Conservation (phyloP, 768 basidiomycete genomes). For the Boletus vinaceobasis region DNA sequence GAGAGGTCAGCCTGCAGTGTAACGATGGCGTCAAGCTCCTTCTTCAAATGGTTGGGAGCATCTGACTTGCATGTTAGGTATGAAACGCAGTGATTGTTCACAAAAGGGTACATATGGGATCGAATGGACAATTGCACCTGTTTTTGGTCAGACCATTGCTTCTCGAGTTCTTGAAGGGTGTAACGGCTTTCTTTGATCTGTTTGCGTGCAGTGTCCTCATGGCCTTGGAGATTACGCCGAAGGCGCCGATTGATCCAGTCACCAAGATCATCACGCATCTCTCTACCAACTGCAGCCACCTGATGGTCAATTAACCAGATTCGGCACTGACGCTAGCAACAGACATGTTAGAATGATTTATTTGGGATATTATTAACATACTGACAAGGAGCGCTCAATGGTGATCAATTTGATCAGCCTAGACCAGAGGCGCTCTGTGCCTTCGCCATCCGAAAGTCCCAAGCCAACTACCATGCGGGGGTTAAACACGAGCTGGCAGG, state of each 20-base stretch:
- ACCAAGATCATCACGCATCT: neutral
- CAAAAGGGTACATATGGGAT: neutral
- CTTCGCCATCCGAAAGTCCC: neutral
- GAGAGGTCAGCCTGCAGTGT: too few relatives aligned
- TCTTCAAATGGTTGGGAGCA: neutral
- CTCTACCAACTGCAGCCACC: neutral
- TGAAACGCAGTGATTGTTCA: neutral
- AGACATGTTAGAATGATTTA: too few relatives aligned
- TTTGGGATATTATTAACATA: neutral
- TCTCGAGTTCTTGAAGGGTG: neutral
- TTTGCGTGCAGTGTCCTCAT: neutral
- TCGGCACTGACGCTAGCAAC: neutral
- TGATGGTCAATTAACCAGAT: neutral
- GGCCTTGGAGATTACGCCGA: neutral
- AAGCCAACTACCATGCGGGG: neutral
- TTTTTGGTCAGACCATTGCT: neutral
- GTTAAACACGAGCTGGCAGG: neutral
- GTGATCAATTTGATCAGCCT: neutral
- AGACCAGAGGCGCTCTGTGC: neutral
- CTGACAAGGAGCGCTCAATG: neutral
- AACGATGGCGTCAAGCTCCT: neutral
- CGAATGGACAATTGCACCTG: neutral
- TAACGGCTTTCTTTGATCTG: neutral
- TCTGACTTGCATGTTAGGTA: neutral
- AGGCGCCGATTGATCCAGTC: neutral